These are phyloP conservation scores for Aspergillus texensis DNA, from an alignment of 2,329 filamentous ascomycete genomes.

Conservation along the genomic window DNA sequence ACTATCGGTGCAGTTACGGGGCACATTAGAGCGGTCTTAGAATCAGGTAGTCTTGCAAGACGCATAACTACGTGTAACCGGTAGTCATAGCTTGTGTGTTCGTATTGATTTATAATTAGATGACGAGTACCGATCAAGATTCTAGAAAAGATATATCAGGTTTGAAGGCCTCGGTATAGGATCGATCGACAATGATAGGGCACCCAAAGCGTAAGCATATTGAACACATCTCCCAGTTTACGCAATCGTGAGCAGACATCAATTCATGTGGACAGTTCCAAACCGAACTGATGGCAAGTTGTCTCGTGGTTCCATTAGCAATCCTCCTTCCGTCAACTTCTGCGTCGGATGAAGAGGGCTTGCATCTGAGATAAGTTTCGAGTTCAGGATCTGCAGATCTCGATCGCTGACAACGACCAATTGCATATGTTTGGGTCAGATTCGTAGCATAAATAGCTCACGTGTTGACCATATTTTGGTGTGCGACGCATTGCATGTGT, in stretches of 20 bases:
- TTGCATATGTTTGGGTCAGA: background rate
- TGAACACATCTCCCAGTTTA: background rate
- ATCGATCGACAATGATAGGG: background rate
- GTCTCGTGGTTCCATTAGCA: background rate
- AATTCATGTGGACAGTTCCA: background rate
- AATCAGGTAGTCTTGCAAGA: background rate
- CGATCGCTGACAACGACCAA: background rate
- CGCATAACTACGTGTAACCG: background rate
- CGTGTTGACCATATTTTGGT: background rate
- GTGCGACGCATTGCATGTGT: background rate
- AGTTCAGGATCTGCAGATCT: background rate
- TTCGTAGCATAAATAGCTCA: background rate
- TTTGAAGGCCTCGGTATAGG: background rate
- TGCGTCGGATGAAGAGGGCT: too few species aligned
- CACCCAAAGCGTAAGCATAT: background rate
- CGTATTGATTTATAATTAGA: background rate
- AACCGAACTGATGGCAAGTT: background rate
- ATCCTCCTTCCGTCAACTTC: background rate
- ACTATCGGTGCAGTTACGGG: background rate
- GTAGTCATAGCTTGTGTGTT: background rate
- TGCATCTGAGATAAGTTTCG: background rate
- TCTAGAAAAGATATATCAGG: background rate
- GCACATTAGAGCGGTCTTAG: background rate
- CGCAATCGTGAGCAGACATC: background rate
- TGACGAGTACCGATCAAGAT: background rate